phyloP scores from a whole-genome alignment of 2,329 filamentous ascomycete genomes.

The Beauveria rudraprayagi region DNA sequence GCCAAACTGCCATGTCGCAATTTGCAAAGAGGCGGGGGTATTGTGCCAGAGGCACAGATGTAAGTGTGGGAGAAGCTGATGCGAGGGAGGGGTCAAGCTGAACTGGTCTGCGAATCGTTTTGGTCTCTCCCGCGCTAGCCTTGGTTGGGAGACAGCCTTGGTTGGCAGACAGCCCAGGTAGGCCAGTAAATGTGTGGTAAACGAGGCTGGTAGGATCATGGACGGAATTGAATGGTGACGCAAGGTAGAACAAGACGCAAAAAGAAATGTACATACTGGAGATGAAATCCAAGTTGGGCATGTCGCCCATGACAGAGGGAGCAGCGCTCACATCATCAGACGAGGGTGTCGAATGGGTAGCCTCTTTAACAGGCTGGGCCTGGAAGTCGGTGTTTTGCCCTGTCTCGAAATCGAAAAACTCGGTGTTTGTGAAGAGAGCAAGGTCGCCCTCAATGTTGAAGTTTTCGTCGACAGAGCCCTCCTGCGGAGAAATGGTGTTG shows the following conservation, averaged over 20 bases:
- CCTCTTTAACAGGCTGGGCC: constrained; percentile 38
- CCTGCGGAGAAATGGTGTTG: constrained; percentile 63
- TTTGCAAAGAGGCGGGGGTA: constrained; percentile 11
- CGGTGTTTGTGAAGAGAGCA: constrained; percentile 72
- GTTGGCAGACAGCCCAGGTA: neutral
- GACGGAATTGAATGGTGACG: neutral
- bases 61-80: constrained; percentile 4
- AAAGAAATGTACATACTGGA: constrained; percentile 32
- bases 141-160: neutral
- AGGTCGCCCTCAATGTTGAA: constrained; percentile 64
- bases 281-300: constrained; percentile 42
- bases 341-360: constrained; percentile 25
- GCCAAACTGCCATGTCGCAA: constrained; percentile 1
- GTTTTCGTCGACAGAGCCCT: constrained; percentile 42
- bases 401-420: constrained; percentile 73
- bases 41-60: constrained; percentile 11
- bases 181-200: neutral
- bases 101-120: neutral
- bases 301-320: constrained; percentile 36
- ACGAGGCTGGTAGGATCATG: neutral
- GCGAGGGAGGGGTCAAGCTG: neutral
- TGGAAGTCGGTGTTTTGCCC: constrained; percentile 52
- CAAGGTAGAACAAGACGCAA: neutral
- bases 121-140: neutral
- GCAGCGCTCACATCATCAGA: constrained; percentile 32